These are phyloP conservation scores for Fusarium xyrophilum DNA, from an alignment of 2,329 filamentous ascomycete species.

Conservation along the genomic window DNA sequence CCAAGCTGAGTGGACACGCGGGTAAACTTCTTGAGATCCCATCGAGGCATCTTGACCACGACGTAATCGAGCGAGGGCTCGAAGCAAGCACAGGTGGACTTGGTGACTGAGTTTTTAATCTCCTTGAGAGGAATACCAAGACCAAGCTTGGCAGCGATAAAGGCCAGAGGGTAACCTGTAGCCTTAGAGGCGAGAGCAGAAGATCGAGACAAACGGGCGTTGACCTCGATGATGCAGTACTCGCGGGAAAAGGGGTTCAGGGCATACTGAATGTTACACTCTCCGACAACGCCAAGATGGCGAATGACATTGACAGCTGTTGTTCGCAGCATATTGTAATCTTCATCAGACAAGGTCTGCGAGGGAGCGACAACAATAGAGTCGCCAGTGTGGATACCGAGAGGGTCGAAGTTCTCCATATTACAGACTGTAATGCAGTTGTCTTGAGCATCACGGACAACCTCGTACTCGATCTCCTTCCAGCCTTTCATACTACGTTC, in stretches of 20 bases:
- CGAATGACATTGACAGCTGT: constrained; percentile 97
- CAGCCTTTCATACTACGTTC: constrained; percentile 99
- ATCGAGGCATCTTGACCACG: constrained; percentile 97
- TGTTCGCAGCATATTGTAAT: constrained; percentile 98
- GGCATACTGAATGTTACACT: constrained; percentile 99
- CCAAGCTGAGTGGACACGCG: constrained; percentile 94
- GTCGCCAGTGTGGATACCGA: constrained; percentile 97
- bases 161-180: constrained; percentile 93
- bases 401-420: constrained; percentile 99
- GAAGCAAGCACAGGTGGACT: constrained; percentile 95
- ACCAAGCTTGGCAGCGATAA: constrained; percentile 95
- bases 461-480: constrained; percentile 99
- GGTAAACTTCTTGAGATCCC: constrained; percentile 99
- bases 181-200: constrained; percentile 96
- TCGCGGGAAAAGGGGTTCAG: constrained; percentile 94
- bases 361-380: constrained; percentile 98
- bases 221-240: constrained; percentile 99
- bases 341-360: constrained; percentile 94
- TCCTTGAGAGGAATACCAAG: constrained; percentile 94
- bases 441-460: constrained; percentile 92
- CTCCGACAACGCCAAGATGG: constrained; percentile 94
- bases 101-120: constrained; percentile 94
- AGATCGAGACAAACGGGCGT: constrained; percentile 92
- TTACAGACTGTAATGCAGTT: constrained; percentile 99
- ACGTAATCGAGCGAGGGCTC: constrained; percentile 98